Evolutionary conservation across 2,329 filamentous ascomycete species (phyloP).

Genomic region (Aspergillus floridensis): DNA sequence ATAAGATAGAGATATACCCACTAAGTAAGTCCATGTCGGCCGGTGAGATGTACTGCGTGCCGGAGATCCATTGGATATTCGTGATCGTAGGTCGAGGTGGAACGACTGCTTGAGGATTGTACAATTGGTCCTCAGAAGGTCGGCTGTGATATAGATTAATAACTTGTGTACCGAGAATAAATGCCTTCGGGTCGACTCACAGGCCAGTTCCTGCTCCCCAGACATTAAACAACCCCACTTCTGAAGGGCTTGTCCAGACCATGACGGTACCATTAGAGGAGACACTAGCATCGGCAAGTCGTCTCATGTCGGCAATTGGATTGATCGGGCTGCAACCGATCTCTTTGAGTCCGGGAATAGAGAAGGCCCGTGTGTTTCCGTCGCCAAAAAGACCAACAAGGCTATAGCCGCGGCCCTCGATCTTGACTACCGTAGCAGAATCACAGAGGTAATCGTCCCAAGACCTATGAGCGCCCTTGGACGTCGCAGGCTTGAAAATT

Average conservation of each 20-base stretch:
- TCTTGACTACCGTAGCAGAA: slow-evolving; percentile 71
- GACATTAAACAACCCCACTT: slow-evolving; percentile 76
- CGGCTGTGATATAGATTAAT: slow-evolving; percentile 31
- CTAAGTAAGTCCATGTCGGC: slow-evolving; percentile 83
- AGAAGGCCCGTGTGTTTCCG: slow-evolving; percentile 73
- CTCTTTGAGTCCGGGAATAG: slow-evolving; percentile 84
- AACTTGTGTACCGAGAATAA: background rate
- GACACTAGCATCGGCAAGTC: slow-evolving; percentile 68
- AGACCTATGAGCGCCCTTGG: slow-evolving; percentile 87
- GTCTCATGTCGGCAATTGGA: slow-evolving; percentile 68
- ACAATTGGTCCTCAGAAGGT: slow-evolving; percentile 66
- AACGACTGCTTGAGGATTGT: slow-evolving; percentile 70
- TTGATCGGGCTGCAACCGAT: slow-evolving; percentile 65
- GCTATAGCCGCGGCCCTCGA: slow-evolving; percentile 71
- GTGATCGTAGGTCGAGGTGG: slow-evolving; percentile 89
- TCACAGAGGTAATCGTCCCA: slow-evolving; percentile 85
- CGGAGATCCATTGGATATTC: slow-evolving; percentile 93
- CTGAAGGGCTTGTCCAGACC: slow-evolving; percentile 84
- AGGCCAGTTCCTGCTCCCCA: slow-evolving; percentile 73
- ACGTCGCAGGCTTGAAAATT: slow-evolving; percentile 78
- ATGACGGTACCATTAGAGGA: slow-evolving; percentile 78
- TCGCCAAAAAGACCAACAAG: slow-evolving; percentile 84
- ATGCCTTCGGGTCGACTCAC: slow-evolving; percentile 44
- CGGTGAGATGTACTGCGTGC: slow-evolving; percentile 85
- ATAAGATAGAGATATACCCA: slow-evolving; percentile 27